These are phyloP conservation scores for fission yeast (Schizosaccharomyces pombe) DNA, from an alignment of 805 yeast species.

Conservation along the genomic window DNA sequence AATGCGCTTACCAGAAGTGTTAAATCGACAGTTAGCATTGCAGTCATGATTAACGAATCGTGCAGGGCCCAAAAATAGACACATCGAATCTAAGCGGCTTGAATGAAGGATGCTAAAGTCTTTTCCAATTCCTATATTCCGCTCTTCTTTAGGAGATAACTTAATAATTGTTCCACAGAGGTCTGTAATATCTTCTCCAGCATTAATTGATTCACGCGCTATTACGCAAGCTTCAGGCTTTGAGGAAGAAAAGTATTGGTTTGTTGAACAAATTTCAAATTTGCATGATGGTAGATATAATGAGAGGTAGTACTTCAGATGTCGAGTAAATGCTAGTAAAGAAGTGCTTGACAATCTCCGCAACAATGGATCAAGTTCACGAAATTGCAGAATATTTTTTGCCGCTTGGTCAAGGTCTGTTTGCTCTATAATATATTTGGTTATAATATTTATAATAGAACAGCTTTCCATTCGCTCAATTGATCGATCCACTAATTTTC, in stretches of 20 bases:
- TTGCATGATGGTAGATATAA: slow-evolving; percentile 19
- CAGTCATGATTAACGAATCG: slow-evolving; percentile 29
- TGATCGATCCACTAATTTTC: slow-evolving; percentile 11
- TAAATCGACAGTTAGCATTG: slow-evolving; percentile 21
- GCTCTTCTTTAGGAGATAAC: slow-evolving; percentile 15
- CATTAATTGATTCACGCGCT: slow-evolving; percentile 15
- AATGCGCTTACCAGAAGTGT: slow-evolving; percentile 15
- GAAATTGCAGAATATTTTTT: background rate
- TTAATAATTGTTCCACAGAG: slow-evolving; percentile 20
- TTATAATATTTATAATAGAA: background rate
- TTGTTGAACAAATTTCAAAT: slow-evolving; percentile 23
- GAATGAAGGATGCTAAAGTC: slow-evolving; percentile 24
- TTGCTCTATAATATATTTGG: background rate
- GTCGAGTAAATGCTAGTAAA: slow-evolving; percentile 15
- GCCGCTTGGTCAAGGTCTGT: background rate
- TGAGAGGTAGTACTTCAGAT: slow-evolving; percentile 18
- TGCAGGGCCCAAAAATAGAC: slow-evolving; percentile 26
- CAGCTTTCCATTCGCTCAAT: slow-evolving; percentile 4
- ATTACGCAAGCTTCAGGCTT: slow-evolving; percentile 20
- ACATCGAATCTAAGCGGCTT: slow-evolving; percentile 15
- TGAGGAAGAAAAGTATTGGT: slow-evolving; percentile 17
- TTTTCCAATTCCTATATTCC: slow-evolving; percentile 13
- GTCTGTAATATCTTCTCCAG: slow-evolving; percentile 17
- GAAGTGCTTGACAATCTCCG: background rate
- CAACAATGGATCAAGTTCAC: background rate